A percentile compares a stretch with the other conserved stretches of the same genome.
These are phyloP conservation scores for Candida corydali DNA, from an alignment of 805 yeast genomes.

Conservation along the genomic window DNA sequence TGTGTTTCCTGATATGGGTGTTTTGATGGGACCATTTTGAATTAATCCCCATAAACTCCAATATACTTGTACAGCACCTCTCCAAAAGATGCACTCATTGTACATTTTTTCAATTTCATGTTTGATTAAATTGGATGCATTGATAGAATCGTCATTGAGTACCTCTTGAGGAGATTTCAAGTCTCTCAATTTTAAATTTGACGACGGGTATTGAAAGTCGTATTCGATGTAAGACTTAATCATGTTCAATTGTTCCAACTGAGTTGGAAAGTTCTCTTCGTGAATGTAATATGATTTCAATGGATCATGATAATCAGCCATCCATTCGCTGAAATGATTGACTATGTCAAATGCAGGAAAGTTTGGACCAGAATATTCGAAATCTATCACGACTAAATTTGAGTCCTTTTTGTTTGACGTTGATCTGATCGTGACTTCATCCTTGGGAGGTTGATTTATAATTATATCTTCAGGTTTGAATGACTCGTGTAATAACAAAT, in stretches of 20 bases:
- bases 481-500: slow-evolving; percentile 60
- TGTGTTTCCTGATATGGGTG: slow-evolving; percentile 12
- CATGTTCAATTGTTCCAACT: slow-evolving; percentile 65
- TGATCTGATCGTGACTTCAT: slow-evolving; percentile 13
- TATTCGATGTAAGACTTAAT: slow-evolving; percentile 75
- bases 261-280: slow-evolving; percentile 57
- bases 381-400: slow-evolving; percentile 88
- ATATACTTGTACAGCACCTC: slow-evolving; percentile 69
- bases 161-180: slow-evolving; percentile 9
- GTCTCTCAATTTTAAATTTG: slow-evolving; percentile 22
- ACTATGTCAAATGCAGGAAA: slow-evolving; percentile 86
- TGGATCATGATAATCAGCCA: slow-evolving; percentile 82
- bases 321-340: slow-evolving; percentile 96
- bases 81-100: slow-evolving; percentile 71
- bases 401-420: slow-evolving; percentile 31
- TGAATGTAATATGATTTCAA: slow-evolving; percentile 49
- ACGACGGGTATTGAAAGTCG: slow-evolving; percentile 35
- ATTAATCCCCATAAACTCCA: slow-evolving; percentile 95
- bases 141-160: slow-evolving; percentile 5
- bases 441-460: slow-evolving; percentile 9
- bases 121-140: slow-evolving; percentile 28
- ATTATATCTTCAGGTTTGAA: slow-evolving; percentile 48
- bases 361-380: slow-evolving; percentile 92
- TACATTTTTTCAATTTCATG: slow-evolving; percentile 48
- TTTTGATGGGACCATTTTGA: slow-evolving; percentile 52